phyloP scores from a whole-genome alignment of 768 basidiomycete genomes.

The Porphyrellus cyaneotinctus region DNA sequence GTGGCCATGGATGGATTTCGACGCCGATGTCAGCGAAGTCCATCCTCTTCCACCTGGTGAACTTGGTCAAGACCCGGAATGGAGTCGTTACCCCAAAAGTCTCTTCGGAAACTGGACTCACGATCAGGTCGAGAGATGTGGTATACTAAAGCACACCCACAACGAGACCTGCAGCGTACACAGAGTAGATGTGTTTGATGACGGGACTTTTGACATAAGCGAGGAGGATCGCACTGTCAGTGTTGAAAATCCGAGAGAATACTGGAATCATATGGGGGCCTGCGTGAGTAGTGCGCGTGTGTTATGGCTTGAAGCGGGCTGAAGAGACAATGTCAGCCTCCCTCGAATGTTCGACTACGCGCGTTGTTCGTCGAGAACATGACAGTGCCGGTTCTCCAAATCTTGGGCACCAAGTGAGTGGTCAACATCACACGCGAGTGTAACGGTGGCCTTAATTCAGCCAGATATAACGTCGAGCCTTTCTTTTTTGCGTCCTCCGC shows the following conservation, averaged over 20 bases:
- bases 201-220: conserved; percentile 16
- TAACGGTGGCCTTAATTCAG: neutral
- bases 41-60: conserved; percentile 12
- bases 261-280: conserved; percentile 29
- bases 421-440: neutral
- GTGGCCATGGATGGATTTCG: conserved; percentile 42
- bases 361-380: conserved; percentile 52
- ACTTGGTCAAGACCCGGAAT: conserved; percentile 10
- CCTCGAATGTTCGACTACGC: conserved; percentile 39
- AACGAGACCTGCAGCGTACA: conserved; percentile 17
- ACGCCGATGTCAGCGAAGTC: conserved; percentile 23
- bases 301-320: neutral
- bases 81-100: conserved; percentile 30
- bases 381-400: conserved; percentile 48
- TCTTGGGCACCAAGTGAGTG: conserved; percentile 52
- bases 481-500: conserved; percentile 62
- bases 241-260: conserved; percentile 20
- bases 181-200: conserved; percentile 20
- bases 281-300: conserved; percentile 30
- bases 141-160: conserved; percentile 18
- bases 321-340: conserved; percentile 19
- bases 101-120: conserved; percentile 35
- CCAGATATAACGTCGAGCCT: conserved; percentile 54
- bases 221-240: neutral
- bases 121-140: conserved; percentile 30